A percentile compares a stretch with the other conserved stretches of the same genome.
Evolutionary conservation across 2,329 filamentous ascomycete genomes (phyloP).

Genomic region (Trichoderma endophyticum): DNA sequence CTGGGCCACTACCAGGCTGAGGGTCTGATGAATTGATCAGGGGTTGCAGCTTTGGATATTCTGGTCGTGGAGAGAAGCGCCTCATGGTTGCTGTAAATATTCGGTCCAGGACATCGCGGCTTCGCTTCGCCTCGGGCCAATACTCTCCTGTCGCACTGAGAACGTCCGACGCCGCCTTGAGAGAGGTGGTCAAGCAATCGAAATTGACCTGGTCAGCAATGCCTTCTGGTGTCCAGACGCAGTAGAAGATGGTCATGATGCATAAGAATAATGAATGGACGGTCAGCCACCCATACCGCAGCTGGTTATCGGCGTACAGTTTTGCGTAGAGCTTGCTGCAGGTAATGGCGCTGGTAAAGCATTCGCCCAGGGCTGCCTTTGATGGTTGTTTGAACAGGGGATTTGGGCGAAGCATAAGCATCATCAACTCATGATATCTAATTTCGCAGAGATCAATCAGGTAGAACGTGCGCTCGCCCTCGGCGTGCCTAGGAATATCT

Average conservation of each 20-base stretch:
- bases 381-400: slow-evolving; percentile 50
- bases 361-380: slow-evolving; percentile 37
- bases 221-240: slow-evolving; percentile 43
- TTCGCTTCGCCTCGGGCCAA: slow-evolving; percentile 48
- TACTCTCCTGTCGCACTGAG: slow-evolving; percentile 51
- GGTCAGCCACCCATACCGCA: slow-evolving; percentile 47
- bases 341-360: slow-evolving; percentile 42
- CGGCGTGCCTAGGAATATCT: slow-evolving; percentile 32
- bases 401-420: slow-evolving; percentile 50
- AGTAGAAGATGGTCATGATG: slow-evolving; percentile 50
- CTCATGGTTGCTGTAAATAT: slow-evolving; percentile 15
- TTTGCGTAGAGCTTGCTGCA: slow-evolving; percentile 40
- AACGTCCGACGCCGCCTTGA: slow-evolving; percentile 43
- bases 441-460: slow-evolving; percentile 37
- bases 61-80: slow-evolving; percentile 1
- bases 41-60: background rate
- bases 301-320: slow-evolving; percentile 42
- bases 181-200: slow-evolving; percentile 32
- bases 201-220: slow-evolving; percentile 9
- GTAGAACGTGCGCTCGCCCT: background rate
- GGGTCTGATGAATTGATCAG: background rate
- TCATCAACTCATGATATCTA: slow-evolving; percentile 46
- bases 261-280: slow-evolving; percentile 48
- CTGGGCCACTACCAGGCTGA: background rate
- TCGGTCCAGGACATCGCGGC: slow-evolving; percentile 41